phyloP scores from a whole-genome alignment of 768 basidiomycete species.

The Boletus barrowsii region DNA sequence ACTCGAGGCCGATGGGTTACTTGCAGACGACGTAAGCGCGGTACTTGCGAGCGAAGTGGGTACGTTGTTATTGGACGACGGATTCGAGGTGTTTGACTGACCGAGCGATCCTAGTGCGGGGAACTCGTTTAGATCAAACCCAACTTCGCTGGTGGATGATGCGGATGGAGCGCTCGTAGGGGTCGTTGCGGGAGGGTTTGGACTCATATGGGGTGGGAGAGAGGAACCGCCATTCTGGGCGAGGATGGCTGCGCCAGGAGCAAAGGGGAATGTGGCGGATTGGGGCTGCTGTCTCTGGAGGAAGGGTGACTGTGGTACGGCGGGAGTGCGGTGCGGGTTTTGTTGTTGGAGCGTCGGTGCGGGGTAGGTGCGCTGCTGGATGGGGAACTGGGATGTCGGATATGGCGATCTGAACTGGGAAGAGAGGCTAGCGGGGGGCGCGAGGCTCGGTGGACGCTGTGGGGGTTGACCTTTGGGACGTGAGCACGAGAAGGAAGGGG shows the following conservation, averaged over 20 bases:
- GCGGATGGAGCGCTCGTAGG: constrained; percentile 52
- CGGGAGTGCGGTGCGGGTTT: constrained; percentile 57
- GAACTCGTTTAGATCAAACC: constrained; percentile 83
- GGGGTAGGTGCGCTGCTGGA: constrained; percentile 30
- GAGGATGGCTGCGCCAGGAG: constrained; percentile 40
- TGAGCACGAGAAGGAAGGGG: constrained; percentile 12
- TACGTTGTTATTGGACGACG: constrained; percentile 33
- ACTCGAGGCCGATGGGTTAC: constrained; percentile 29
- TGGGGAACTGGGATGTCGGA: constrained; percentile 36
- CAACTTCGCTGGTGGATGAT: constrained; percentile 70
- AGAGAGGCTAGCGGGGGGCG: constrained; percentile 58
- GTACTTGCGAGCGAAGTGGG: constrained; percentile 21
- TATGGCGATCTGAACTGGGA: constrained; percentile 59
- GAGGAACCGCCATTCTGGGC: constrained; percentile 54
- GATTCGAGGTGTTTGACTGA: constrained; percentile 41
- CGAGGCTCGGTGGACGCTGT: constrained; percentile 74
- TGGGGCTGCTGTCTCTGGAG: constrained; percentile 52
- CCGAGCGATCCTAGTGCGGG: constrained; percentile 76
- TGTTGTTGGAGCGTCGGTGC: constrained; percentile 50
- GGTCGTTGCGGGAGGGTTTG: constrained; percentile 37
- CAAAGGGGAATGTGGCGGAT: constrained; percentile 58
- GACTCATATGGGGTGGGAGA: constrained; percentile 57
- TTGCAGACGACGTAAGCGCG: constrained; percentile 25
- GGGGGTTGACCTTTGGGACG: constrained; percentile 66
- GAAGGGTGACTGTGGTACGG: constrained; percentile 59